Evolutionary conservation across 345 rosid species (phyloP).

Genomic region (Excoecaria agallocha): DNA sequence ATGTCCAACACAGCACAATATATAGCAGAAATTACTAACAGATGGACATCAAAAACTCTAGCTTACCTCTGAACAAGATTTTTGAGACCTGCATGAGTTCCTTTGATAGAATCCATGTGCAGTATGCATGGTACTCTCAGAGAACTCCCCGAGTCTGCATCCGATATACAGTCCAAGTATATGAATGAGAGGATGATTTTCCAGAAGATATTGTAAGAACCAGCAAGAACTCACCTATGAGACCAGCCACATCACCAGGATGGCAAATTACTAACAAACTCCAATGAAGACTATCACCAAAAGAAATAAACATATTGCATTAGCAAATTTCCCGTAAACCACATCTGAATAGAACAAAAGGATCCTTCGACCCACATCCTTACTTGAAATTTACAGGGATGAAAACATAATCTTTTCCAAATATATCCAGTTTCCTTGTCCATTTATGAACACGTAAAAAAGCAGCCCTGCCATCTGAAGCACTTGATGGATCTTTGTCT

Average conservation of each 20-base stretch:
- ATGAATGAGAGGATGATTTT: conserved; percentile 13
- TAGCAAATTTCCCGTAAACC: conserved; percentile 8
- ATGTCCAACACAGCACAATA: neutral
- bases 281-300: conserved; percentile 87
- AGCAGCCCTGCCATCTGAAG: conserved; percentile 92
- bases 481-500: conserved; percentile 96
- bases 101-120: conserved; percentile 98
- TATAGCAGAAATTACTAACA: neutral
- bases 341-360: conserved; percentile 1
- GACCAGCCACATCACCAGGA: conserved; percentile 73
- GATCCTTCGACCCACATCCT: conserved; percentile 21
- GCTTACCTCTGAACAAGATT: conserved; percentile 87
- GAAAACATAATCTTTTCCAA: conserved; percentile 89
- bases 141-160: conserved; percentile 45
- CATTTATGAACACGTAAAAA: conserved; percentile 92
- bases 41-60: neutral
- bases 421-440: conserved; percentile 93
- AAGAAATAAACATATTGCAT: conserved; percentile 23
- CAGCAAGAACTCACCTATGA: conserved; percentile 49
- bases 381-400: conserved; percentile 95
- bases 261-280: conserved; percentile 93
- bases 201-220: conserved; percentile 5
- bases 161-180: conserved; percentile 41
- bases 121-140: conserved; percentile 76
- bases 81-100: conserved; percentile 92